phyloP scores from a whole-genome alignment of 371 early-diverging fungal species.

The Nematocida sp. region DNA sequence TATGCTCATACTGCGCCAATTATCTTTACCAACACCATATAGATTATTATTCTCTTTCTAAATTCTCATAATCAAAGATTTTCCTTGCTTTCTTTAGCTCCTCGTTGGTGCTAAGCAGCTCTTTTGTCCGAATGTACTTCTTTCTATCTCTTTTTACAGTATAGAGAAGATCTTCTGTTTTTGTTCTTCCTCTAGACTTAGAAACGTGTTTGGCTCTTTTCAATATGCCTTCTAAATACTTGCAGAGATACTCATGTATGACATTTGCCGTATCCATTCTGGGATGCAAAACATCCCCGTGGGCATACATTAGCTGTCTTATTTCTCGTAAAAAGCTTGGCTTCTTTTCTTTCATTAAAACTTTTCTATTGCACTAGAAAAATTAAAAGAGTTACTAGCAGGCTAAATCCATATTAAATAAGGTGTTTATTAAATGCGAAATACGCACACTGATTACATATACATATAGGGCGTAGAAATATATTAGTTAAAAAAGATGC shows the following conservation, averaged over 20 bases:
- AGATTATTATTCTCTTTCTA: conserved; percentile 63
- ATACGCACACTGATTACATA: too few species aligned
- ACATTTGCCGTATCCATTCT: conserved; percentile 79
- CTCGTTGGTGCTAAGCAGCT: conserved; percentile 82
- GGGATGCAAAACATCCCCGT: conserved; percentile 87
- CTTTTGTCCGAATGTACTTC: conserved; percentile 87
- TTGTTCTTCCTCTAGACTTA: conserved; percentile 70
- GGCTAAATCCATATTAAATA: not conserved
- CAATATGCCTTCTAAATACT: conserved; percentile 76
- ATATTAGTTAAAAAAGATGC: too few species aligned
- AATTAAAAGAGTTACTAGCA: not conserved
- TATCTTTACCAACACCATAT: not conserved
- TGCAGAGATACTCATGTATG: conserved; percentile 82
- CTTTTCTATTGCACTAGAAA: not conserved
- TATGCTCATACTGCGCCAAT: not conserved
- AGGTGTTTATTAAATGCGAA: too few species aligned
- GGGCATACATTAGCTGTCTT: conserved; percentile 84
- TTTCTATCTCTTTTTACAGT: conserved; percentile 82
- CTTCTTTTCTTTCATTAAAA: conserved; percentile 63
- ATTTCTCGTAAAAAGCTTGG: conserved; percentile 69
- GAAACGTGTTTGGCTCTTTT: conserved; percentile 61
- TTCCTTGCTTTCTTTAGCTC: conserved; percentile 79
- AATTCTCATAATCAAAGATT: conserved; percentile 65
- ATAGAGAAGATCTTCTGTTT: conserved; percentile 83
- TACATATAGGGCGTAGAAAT: too few species aligned